These are phyloP conservation scores for Saccharomycopsis synnaedendra DNA, from an alignment of 805 yeast genomes.

Conservation along the genomic window DNA sequence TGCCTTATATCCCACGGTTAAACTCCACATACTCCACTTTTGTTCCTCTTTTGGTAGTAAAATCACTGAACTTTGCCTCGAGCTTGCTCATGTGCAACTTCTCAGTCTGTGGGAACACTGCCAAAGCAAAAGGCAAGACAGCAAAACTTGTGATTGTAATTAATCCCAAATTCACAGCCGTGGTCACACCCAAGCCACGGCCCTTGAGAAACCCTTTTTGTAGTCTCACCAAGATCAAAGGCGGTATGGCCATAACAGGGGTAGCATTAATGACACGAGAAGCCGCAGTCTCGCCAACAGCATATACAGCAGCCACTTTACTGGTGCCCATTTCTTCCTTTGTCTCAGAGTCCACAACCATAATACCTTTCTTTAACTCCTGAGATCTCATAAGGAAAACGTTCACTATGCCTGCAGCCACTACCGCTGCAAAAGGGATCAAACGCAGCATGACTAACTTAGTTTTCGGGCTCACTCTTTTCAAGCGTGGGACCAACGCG, in stretches of 20 bases:
- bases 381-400: conserved; percentile 96
- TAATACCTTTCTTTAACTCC: conserved; percentile 77
- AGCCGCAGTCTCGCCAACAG: conserved; percentile 95
- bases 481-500: conserved; percentile 79
- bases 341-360: conserved; percentile 41
- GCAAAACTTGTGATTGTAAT: conserved; percentile 77
- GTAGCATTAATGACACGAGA: conserved; percentile 93
- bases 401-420: conserved; percentile 90
- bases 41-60: conserved; percentile 53
- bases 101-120: conserved; percentile 88
- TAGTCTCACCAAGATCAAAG: conserved; percentile 66
- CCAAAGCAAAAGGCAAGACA: conserved; percentile 90
- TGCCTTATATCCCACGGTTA: conserved; percentile 75
- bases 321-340: conserved; percentile 63
- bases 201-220: conserved; percentile 64
- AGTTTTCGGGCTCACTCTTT: conserved; percentile 56
- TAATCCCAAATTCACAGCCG: conserved; percentile 70
- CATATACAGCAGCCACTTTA: conserved; percentile 76
- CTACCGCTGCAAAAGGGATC: conserved; percentile 98
- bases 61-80: conserved; percentile 51
- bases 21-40: conserved; percentile 57
- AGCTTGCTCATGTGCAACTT: conserved; percentile 43
- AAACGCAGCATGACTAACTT: conserved; percentile 67
- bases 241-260: conserved; percentile 96
- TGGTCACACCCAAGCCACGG: conserved; percentile 53